Evolutionary conservation across 805 yeast genomes (phyloP).

Genomic region (Candida nanaspora): DNA sequence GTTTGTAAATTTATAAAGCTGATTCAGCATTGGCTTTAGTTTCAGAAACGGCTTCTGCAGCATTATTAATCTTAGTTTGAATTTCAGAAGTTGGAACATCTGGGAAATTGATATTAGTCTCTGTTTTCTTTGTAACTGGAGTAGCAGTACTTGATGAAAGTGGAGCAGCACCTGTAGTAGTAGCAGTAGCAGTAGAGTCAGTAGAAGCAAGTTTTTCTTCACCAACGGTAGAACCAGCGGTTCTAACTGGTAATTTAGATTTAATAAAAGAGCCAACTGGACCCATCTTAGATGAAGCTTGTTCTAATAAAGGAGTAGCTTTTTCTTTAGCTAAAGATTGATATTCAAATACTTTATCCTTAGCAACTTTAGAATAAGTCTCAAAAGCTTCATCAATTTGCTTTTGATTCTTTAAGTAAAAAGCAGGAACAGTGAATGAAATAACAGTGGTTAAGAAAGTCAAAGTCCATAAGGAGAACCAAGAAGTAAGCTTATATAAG

Average conservation of each 20-base stretch:
- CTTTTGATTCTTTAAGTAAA: slow-evolving; percentile 67
- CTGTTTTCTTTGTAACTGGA: neutral
- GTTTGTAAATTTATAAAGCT: neutral
- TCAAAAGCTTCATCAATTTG: slow-evolving; percentile 65
- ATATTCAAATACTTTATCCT: slow-evolving; percentile 41
- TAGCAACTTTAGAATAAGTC: slow-evolving; percentile 36
- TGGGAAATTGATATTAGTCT: neutral
- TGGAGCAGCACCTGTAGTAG: no score
- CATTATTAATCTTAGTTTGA: neutral
- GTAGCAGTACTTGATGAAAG: no score
- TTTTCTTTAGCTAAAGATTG: slow-evolving; percentile 30
- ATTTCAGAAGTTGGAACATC: neutral
- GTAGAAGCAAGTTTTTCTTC: slow-evolving; percentile 4
- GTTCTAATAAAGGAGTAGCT: slow-evolving; percentile 51
- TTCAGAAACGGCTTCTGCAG: neutral
- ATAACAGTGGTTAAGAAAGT: slow-evolving; percentile 47
- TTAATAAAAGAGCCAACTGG: slow-evolving; percentile 59
- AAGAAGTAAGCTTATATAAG: slow-evolving; percentile 64
- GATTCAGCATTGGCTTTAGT: neutral
- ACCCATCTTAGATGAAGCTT: slow-evolving; percentile 51
- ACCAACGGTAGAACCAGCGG: slow-evolving; percentile 65
- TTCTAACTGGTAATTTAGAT: slow-evolving; percentile 54
- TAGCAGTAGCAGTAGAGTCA: slow-evolving; percentile 7
- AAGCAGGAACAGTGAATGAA: slow-evolving; percentile 68
- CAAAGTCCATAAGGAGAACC: slow-evolving; percentile 68